Conservation (phyloP, 805 yeast genomes). For the Maudiozyma saulgeensis region DNA sequence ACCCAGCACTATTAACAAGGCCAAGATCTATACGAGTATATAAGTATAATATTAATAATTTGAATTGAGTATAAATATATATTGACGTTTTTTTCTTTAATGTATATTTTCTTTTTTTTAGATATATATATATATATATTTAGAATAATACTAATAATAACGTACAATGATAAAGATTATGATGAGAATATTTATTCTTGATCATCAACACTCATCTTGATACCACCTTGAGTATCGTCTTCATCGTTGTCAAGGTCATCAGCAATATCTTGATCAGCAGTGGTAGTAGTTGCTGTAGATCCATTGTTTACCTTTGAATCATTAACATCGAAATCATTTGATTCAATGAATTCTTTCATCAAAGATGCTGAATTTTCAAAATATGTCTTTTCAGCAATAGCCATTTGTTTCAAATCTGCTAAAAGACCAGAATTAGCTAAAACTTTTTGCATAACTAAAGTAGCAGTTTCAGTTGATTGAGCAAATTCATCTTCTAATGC, state of each 20-base stretch:
- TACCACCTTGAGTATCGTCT: background rate
- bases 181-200: background rate
- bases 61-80: no score
- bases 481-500: constrained; percentile 84
- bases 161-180: background rate
- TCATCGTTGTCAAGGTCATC: background rate
- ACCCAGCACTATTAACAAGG: no score
- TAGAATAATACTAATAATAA: no score
- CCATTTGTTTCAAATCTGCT: constrained; percentile 55
- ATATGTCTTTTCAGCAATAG: constrained; percentile 71
- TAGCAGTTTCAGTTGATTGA: constrained; percentile 81
- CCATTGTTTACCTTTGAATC: background rate
- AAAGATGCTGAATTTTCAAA: constrained; percentile 66
- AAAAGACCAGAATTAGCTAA: constrained; percentile 62
- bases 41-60: no score
- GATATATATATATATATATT: no score
- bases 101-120: no score
- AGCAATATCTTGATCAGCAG: background rate
- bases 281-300: background rate
- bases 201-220: background rate
- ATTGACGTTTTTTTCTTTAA: no score
- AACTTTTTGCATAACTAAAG: constrained; percentile 70
- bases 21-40: no score
- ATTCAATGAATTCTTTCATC: constrained; percentile 44
- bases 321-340: background rate